A percentile compares a stretch with the other conserved stretches of the same genome.
phyloP scores from a whole-genome alignment of 129 eudicot genomes.

The Smallanthus sonchifolius region DNA sequence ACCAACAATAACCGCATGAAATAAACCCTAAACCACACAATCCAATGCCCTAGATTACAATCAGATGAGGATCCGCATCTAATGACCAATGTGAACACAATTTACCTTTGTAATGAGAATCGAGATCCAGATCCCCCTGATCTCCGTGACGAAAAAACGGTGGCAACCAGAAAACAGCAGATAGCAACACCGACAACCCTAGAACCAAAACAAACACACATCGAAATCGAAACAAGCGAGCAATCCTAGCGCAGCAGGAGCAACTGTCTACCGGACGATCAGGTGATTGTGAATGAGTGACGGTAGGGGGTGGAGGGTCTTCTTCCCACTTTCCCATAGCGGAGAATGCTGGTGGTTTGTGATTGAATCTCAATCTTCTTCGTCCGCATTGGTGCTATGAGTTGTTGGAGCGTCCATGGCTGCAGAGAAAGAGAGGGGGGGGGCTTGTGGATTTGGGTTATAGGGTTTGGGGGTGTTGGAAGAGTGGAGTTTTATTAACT shows the following conservation, averaged over 20 bases:
- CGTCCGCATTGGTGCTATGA: constrained; percentile 40
- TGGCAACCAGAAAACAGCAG: constrained; percentile 90
- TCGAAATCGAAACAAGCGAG: constrained; percentile 42
- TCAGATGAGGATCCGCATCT: neutral
- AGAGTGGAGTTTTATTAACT: constrained; percentile 21
- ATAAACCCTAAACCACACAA: constrained; percentile 27
- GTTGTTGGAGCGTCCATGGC: constrained; percentile 27
- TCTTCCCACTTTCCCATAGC: constrained; percentile 76
- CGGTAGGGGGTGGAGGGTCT: constrained; percentile 35
- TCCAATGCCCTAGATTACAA: neutral
- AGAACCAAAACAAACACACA: constrained; percentile 71
- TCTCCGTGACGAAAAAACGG: constrained; percentile 55
- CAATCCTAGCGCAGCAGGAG: constrained; percentile 16
- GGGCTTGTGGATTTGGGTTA: constrained; percentile 10
- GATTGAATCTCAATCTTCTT: constrained; percentile 14
- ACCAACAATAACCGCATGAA: neutral
- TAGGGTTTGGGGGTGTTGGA: constrained; percentile 21
- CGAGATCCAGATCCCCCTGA: constrained; percentile 78
- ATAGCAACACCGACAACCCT: constrained; percentile 62
- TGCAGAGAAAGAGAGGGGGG: constrained; percentile 1
- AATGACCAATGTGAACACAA: neutral
- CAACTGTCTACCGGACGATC: constrained; percentile 17
- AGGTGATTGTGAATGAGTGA: constrained; percentile 39
- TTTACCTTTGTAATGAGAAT: constrained; percentile 63
- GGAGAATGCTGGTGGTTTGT: constrained; percentile 48